Percentiles rank a stretch among this genome's conserved stretches.
phyloP scores from a whole-genome alignment of 306 rosid genomes.

The peach (Prunus persica) region Prunus_persica_NCBIv2 NC_034016.1:16798001-16798500 shows the following conservation, averaged over 20 bases:
- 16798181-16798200: neutral
- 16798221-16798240: neutral
- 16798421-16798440: neutral
- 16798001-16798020: slow-evolving; percentile 26
- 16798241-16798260: neutral
- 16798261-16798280: too few relatives aligned
- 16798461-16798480: neutral
- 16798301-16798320: too few relatives aligned
- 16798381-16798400: neutral
- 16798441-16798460: neutral
- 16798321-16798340: too few relatives aligned
- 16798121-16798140: neutral
- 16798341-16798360: neutral
- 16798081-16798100: neutral
- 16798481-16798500: neutral
- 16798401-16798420: neutral
- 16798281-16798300: too few relatives aligned
- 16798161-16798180: neutral
- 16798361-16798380: neutral
- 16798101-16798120: neutral
- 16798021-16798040: slow-evolving; percentile 24
- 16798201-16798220: neutral
- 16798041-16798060: slow-evolving; percentile 21
- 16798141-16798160: neutral
- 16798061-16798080: neutral